phyloP scores from a whole-genome alignment of 257 asterid genomes.

The Solanum sparsipilum region DNA sequence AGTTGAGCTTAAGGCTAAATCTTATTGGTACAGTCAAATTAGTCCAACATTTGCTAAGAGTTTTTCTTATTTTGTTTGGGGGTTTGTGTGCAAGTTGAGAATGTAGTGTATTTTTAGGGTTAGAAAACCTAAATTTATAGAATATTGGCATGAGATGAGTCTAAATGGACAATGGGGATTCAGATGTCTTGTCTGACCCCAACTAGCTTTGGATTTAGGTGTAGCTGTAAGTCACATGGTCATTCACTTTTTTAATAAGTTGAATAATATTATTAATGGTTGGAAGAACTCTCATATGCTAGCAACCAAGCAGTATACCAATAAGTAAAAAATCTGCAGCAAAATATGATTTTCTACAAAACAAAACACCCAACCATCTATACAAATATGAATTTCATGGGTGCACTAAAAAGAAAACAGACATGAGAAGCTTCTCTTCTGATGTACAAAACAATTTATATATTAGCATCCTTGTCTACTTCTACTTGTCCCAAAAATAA shows the following conservation, averaged over 20 bases:
- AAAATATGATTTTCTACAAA: background rate
- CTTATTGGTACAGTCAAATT: background rate
- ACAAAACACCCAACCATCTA: background rate
- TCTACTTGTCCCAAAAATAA: background rate
- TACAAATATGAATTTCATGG: background rate
- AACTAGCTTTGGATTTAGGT: background rate
- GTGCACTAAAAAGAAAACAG: background rate
- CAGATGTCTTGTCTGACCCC: background rate
- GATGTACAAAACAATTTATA: background rate
- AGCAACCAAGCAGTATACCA: background rate
- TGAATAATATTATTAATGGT: background rate
- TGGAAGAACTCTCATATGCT: background rate
- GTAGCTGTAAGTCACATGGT: background rate
- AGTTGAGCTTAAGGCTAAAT: background rate
- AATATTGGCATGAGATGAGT: background rate
- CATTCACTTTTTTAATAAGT: background rate
- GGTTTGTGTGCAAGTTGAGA: background rate
- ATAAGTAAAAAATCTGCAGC: background rate
- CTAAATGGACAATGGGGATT: background rate
- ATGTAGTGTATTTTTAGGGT: background rate
- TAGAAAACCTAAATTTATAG: background rate
- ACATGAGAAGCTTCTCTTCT: background rate
- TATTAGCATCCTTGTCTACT: background rate
- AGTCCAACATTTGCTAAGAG: background rate
- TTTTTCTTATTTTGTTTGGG: background rate